A percentile compares a stretch with the other conserved stretches of the same genome.
Evolutionary conservation across 1,139 yeast genomes (phyloP).

Genomic region (Saccharomyces uvarum): DNA sequence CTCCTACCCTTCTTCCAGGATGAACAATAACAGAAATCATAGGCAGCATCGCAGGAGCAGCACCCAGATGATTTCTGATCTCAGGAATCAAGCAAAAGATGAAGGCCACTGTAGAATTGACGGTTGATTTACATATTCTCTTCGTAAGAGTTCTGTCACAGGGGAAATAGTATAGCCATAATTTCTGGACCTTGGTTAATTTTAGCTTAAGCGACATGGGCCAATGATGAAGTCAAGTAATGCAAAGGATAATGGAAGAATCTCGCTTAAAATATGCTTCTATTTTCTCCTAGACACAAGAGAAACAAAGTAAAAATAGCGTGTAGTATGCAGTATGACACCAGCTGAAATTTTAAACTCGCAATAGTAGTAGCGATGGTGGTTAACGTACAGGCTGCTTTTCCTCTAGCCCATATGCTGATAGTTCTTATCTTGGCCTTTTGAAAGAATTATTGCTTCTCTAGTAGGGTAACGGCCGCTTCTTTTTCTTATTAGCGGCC

Average conservation of each 20-base stretch:
- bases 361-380: background rate
- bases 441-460: background rate
- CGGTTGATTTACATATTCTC: slow-evolving; percentile 36
- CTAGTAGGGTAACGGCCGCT: background rate
- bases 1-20: slow-evolving; percentile 43
- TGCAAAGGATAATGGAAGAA: background rate
- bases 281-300: background rate
- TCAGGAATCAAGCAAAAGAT: slow-evolving; percentile 35
- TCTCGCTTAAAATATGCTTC: background rate
- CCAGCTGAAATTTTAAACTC: background rate
- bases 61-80: slow-evolving; percentile 34
- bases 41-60: slow-evolving; percentile 38
- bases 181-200: background rate
- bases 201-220: background rate
- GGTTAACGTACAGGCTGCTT: background rate
- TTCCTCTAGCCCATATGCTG: background rate
- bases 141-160: slow-evolving; percentile 29
- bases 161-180: slow-evolving; percentile 22
- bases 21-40: slow-evolving; percentile 41
- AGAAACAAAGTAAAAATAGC: background rate
- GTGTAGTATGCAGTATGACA: background rate
- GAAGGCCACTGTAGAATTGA: slow-evolving; percentile 37
- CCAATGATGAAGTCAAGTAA: background rate
- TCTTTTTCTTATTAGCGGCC: background rate
- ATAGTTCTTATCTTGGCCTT: background rate